Base-by-base conservation (phyloP, 73 alveolate species). In the Blepharisma japonicum region DNA sequence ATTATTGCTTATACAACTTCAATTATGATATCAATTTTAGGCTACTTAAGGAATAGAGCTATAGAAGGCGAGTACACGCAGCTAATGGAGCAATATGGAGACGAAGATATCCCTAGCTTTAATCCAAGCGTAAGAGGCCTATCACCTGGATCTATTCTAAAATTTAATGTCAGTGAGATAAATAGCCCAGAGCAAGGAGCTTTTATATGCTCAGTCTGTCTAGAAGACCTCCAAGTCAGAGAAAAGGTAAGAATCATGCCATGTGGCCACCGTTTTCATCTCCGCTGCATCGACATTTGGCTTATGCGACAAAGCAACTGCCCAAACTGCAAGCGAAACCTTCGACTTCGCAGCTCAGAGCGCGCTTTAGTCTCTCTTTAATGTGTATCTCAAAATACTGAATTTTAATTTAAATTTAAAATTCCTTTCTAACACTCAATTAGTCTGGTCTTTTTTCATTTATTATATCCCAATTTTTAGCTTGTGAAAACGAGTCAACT, bases 381-480 rank as follows among this genome's bases (percentile, higher is more conserved):
- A 32, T 32, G 42, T 32, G n/a, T 32, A 32, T 3, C 42, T 32
- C 42, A 32, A 32, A 32, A 32, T 32, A 32, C 42, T 32, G 42
- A 32, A 32, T 32, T 32, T 32, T 32, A 32, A 32, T 32, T 32
- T 32, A 32, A 32, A 32, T 32, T 32, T 32, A 32, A 32, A 32
- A 32, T 32, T 32, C 42, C 3, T 32, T 32, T 32, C 42, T 32
- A 32, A 32, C 51, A 82, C 81, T 49, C 42, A 32, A 32, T 32
- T 32, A 32, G 42, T 88, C 90, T 8, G 95, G 95, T 77, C 90
- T 77, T 71, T 77, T 82, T 55, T 88, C 95, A 74, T 88, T 88
- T 49, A 79, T 82, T 55, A 68, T 39, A 79, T 88, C 95, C 2
- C 85, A 78, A n/a, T 54, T 83, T 55, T 81, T 85, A 20, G 89